Base-by-base conservation (phyloP, 2,329 filamentous ascomycete genomes). In the Cladosporium cucumerinum region DNA sequence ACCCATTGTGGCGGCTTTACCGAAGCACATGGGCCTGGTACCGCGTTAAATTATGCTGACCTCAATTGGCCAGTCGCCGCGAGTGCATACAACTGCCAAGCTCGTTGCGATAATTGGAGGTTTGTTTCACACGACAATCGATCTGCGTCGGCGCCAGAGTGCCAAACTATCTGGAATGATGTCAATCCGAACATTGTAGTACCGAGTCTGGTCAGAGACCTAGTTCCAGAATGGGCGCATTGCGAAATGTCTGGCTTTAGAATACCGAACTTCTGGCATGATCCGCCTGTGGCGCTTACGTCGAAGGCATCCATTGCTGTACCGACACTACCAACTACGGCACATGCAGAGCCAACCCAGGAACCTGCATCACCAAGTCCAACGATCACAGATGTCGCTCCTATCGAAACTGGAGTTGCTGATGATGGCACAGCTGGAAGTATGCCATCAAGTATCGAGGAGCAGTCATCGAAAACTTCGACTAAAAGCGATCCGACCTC, bases 51-150 rank as follows among this genome's bases (percentile, higher is more conserved):
- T 25, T 73, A 65, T 32, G 70, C 69, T 2, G 70, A 72, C 28
- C 55, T 73, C 5, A 71, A 72, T 11, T 72, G 67, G 65, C 70
- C 72, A 39, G 70, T 72, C 4, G 60, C 69, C 11, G 70, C 69
- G 4, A 70, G 66, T 28, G 72, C 69, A 5, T 72, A 71, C 58
- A 66, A 30, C 16, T 72, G 71, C 49, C 70, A 69, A 61, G 61
- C 52, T 1, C 52, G 61, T 10, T 63, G 61, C 28, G 61, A 57
- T 2, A 25, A n/a, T 12, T 23, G 23, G 23, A 32, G 46, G 30
- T 28, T 25, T 16, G 46, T 54, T 16, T 21, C 25, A n/a, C n/a
- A n/a, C 14, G 18, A 23, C 16, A 51, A 49, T 14, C 18, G 11
- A 25, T n/a, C 46, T 36, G 43, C 58, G 10, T 32, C 26, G 16